phyloP scores from a whole-genome alignment of 495 filamentous ascomycete genomes.

The Trypethelium eluteriae region DNA sequence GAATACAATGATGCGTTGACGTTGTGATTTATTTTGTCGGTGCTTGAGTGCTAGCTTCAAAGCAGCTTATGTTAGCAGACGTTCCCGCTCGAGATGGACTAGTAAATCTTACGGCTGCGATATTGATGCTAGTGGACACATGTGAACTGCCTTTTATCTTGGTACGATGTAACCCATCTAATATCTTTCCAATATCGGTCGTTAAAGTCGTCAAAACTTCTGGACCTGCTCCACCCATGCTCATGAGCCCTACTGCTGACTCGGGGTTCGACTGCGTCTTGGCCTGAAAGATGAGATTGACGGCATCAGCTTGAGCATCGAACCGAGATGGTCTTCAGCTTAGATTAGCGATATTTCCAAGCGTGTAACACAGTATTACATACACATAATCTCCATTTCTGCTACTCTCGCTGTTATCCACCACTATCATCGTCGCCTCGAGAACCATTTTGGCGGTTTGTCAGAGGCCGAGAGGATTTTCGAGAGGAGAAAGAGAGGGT shows the following conservation, averaged over 20 bases:
- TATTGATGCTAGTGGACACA: constrained; percentile 85
- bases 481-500: neutral
- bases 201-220: constrained; percentile 95
- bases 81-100: neutral
- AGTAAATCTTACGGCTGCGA: constrained; percentile 67
- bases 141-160: constrained; percentile 86
- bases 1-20: constrained; percentile 91
- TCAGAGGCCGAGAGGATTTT: neutral
- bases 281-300: constrained; percentile 86
- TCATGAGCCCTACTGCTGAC: constrained; percentile 95
- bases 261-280: constrained; percentile 94
- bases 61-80: constrained; percentile 13
- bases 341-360: constrained; percentile 1
- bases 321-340: constrained; percentile 72
- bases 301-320: constrained; percentile 91
- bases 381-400: constrained; percentile 91
- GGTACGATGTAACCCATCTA: constrained; percentile 86
- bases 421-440: constrained; percentile 72
- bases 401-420: constrained; percentile 97
- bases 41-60: constrained; percentile 90
- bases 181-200: constrained; percentile 86
- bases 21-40: constrained; percentile 90
- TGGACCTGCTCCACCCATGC: constrained; percentile 93
- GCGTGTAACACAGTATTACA: constrained; percentile 3
- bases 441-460: constrained; percentile 53